Base-by-base conservation (phyloP, 31 red algal genomes). In the Odonthalia washingtoniensis region DNA sequence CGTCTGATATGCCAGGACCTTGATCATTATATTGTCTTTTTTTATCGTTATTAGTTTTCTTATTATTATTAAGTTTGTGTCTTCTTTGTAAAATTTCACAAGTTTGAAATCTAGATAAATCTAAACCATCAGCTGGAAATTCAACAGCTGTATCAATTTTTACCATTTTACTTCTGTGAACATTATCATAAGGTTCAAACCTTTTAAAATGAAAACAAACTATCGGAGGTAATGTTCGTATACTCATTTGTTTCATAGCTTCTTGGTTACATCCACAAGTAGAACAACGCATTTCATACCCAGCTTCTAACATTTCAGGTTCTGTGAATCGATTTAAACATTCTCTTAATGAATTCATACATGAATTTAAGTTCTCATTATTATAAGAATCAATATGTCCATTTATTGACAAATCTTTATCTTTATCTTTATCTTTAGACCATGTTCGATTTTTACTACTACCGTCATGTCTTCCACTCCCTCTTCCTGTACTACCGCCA, bases 141-240 rank as follows among this genome's bases (percentile, higher is more conserved):
- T 87, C 92, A 32, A 98, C 87, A 70, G 89, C 79, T n/a, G 90
- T 93, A 78, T 98, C 93, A 32, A 98, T 80, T 39, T 98, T 98
- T 77, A 84, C 83, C 87, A 91, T 89, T 78, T 93, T 89, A 41
- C 81, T 84, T 66, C 86, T 88, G 42, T 82, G 45, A 24, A 85
- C 73, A 37, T 77, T 89, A 1, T 79, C 85, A 65, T 82, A 89
- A 21, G 80, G 82, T 75, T 98, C 90, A 82, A 98, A 98, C 9
- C 96, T 89, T 70, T 98, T 98, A 52, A 98, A 87, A 76, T 98
- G 96, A 65, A 98, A 90, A 75, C 96, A 98, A 30, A 98, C 40
- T 43, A 98, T 82, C 30, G 93, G 96, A 2, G 96, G 96, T 3
- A 98, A 74, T 37, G 83, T 92, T 32, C 84, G 89, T 43, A 98